These are phyloP conservation scores for Oxyria digyna DNA, from an alignment of 148 eudicot species.

Conservation along the genomic window DNA sequence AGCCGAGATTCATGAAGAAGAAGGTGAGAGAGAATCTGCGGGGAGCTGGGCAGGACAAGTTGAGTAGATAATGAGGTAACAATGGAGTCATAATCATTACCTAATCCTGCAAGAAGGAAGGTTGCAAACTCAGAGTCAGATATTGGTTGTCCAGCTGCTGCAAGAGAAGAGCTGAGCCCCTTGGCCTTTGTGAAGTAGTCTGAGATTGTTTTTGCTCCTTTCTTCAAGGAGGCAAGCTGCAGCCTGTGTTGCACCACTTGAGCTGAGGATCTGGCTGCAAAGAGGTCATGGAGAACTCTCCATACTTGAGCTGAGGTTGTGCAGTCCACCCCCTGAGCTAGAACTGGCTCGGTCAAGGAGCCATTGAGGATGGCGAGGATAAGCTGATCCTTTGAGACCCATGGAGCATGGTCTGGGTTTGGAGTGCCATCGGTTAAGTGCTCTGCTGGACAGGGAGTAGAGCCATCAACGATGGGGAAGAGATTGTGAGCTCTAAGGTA, in stretches of 20 bases:
- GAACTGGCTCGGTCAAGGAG: neutral
- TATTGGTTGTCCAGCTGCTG: neutral
- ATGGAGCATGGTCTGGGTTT: neutral
- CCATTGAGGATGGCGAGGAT: neutral
- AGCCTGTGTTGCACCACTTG: neutral
- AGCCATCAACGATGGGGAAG: no score
- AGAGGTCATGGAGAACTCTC: neutral
- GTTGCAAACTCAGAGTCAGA: neutral
- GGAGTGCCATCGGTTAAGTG: no score
- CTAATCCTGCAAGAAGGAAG: neutral
- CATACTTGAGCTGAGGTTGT: neutral
- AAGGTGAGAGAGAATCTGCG: neutral
- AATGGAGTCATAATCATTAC: neutral
- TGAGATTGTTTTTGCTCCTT: neutral
- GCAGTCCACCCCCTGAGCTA: neutral
- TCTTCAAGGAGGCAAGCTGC: neutral
- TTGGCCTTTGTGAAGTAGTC: neutral
- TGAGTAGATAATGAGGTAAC: neutral
- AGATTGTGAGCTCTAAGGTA: no score
- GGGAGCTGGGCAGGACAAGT: neutral
- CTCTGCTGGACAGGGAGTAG: no score
- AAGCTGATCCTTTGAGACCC: neutral
- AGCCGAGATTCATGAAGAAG: neutral
- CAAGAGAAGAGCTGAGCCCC: neutral
- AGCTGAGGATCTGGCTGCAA: neutral